These are phyloP conservation scores for Tetramitus jugosus DNA, from an alignment of 208 protist genomes.

Conservation along the genomic window DNA sequence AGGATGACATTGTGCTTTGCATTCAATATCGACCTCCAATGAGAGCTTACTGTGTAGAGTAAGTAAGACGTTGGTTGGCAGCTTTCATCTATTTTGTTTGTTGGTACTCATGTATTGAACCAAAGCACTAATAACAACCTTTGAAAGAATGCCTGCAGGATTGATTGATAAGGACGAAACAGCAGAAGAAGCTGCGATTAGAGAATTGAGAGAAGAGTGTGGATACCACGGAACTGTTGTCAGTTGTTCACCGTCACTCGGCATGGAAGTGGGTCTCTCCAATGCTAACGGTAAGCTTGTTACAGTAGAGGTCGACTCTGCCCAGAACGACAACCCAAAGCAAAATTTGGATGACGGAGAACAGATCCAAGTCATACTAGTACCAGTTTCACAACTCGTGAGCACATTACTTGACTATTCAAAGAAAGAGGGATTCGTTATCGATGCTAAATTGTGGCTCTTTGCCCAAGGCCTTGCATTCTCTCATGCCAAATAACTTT, in stretches of 20 bases:
- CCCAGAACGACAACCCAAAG: background rate
- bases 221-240: background rate
- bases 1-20: background rate
- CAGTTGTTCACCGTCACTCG: background rate
- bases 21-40: slow-evolving; percentile 7
- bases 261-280: background rate
- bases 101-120: no score
- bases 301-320: background rate
- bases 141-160: slow-evolving; percentile 11
- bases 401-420: background rate
- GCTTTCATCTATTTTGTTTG: no score
- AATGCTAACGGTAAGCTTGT: background rate
- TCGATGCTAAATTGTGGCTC: slow-evolving; percentile 7
- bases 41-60: background rate
- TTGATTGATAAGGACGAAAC: background rate
- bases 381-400: background rate
- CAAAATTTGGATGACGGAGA: slow-evolving; percentile 12
- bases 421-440: background rate
- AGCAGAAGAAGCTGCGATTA: background rate
- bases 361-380: background rate
- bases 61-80: no score
- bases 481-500: no score
- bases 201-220: slow-evolving; percentile 12
- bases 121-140: no score
- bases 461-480: no score